phyloP scores from a whole-genome alignment of 176 grass and related monocot species.

The Musa itinerans region DNA sequence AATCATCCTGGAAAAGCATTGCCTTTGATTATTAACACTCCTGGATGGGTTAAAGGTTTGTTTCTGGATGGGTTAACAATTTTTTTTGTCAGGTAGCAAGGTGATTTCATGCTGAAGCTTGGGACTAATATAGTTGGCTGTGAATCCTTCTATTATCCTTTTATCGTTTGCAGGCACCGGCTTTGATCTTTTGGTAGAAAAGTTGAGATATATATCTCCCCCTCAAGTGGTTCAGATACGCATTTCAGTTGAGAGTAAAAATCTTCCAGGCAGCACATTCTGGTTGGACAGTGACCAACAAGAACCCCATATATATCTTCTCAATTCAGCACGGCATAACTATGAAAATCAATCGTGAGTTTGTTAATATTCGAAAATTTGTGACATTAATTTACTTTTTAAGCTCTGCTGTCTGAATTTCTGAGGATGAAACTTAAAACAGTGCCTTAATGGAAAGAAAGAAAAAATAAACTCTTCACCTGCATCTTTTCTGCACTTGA shows the following conservation, averaged over 20 bases:
- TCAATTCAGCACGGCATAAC: constrained; percentile 45
- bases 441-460: background rate
- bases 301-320: constrained; percentile 33
- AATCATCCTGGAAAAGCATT: constrained; percentile 17
- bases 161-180: constrained; percentile 55
- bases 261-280: constrained; percentile 82
- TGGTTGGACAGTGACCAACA: constrained; percentile 44
- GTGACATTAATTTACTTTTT: background rate
- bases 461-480: background rate
- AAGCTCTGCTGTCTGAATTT: background rate
- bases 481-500: background rate
- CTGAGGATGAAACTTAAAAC: background rate
- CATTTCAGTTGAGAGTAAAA: constrained; percentile 51
- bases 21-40: constrained; percentile 26
- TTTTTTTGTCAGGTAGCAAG: background rate
- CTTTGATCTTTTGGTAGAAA: constrained; percentile 89
- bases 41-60: constrained; percentile 18
- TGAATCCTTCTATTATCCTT: background rate
- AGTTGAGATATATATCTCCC: constrained; percentile 75
- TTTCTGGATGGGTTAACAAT: background rate
- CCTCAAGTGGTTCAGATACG: constrained; percentile 65
- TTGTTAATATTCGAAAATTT: background rate
- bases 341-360: constrained; percentile 57
- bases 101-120: background rate
- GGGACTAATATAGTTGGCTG: background rate